Percentiles rank a stretch among this genome's conserved stretches.
phyloP scores from a whole-genome alignment of 2,329 filamentous ascomycete species.

The Pestalotiopsis sp. region DNA sequence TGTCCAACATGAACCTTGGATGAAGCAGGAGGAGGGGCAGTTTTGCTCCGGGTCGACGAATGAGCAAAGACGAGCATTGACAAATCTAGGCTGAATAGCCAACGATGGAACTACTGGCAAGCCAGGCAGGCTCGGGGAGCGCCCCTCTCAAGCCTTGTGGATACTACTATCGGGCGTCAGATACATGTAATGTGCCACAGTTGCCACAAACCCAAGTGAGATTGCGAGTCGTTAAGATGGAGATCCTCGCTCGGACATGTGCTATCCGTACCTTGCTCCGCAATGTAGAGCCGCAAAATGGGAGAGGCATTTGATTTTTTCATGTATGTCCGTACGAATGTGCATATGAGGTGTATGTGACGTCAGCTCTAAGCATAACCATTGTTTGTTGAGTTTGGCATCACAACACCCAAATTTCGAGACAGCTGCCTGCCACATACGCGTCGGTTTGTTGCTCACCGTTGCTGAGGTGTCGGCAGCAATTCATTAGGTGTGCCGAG shows the following conservation, averaged over 20 bases:
- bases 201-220: not conserved
- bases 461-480: not conserved
- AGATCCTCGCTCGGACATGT: not conserved
- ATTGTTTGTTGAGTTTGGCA: not conserved
- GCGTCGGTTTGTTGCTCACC: not conserved
- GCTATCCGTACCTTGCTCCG: not conserved
- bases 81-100: slow-evolving; percentile 3
- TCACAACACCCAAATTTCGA: not conserved
- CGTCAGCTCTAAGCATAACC: not conserved
- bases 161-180: not conserved
- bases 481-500: not conserved
- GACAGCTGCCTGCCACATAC: not conserved
- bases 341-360: not conserved
- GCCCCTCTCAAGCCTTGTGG: slow-evolving; percentile 6
- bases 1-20: slow-evolving; percentile 7
- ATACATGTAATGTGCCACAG: not conserved
- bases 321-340: no score
- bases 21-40: slow-evolving; percentile 4
- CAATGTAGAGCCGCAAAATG: not conserved
- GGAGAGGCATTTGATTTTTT: not conserved
- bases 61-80: not conserved
- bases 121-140: not conserved
- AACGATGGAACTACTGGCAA: not conserved
- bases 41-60: not conserved
- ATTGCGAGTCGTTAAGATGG: not conserved